phyloP scores from a whole-genome alignment of 2,329 filamentous ascomycete species.

The Arthrobotrys musiformis region DNA sequence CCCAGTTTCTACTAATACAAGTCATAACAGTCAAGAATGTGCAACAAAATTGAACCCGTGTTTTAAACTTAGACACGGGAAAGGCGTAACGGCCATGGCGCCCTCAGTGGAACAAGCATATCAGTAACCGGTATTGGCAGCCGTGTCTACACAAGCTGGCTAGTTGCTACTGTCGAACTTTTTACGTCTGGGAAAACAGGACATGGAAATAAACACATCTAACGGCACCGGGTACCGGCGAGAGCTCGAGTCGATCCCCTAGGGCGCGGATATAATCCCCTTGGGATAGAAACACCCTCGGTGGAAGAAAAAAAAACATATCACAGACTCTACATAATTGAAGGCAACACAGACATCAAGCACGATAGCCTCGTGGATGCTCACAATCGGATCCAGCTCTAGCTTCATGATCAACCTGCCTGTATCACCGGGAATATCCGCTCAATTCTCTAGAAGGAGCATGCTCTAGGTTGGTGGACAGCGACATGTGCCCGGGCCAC shows the following conservation, averaged over 20 bases:
- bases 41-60: not conserved
- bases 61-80: not conserved
- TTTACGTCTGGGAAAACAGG: too few relatives aligned
- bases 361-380: constrained; percentile 12
- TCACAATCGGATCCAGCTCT: not conserved
- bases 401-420: not conserved
- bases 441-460: not conserved
- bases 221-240: not conserved
- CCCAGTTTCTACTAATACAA: not conserved
- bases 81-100: not conserved
- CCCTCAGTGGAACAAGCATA: not conserved
- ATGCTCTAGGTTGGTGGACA: not conserved
- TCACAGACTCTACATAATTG: not conserved
- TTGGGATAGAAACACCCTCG: too few relatives aligned
- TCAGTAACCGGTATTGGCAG: not conserved
- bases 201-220: too few relatives aligned
- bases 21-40: not conserved
- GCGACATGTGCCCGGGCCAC: not conserved
- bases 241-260: not conserved
- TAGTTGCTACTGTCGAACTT: too few relatives aligned
- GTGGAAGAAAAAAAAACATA: not conserved
- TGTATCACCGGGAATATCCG: constrained; percentile 39
- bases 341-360: not conserved
- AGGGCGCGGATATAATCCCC: not conserved
- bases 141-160: too few relatives aligned